Evolutionary conservation across 768 basidiomycete genomes (phyloP), one percentile per base, ranked within the genome.

Genomic region (Mycena latifolia): DNA sequence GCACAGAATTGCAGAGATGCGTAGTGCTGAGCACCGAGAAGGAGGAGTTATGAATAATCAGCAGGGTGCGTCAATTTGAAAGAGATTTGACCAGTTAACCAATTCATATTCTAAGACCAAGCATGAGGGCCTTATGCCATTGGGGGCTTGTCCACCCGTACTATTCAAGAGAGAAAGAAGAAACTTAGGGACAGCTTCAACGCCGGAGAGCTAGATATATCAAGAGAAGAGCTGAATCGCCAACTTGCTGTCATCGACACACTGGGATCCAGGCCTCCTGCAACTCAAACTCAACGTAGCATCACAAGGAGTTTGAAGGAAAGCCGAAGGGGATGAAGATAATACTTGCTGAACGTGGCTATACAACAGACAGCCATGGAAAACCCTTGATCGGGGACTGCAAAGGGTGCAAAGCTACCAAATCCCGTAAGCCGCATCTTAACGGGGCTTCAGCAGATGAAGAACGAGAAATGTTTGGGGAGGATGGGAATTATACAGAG

Each of bases 101-200:
- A 27, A 29, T n/a, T n/a, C n/a, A 18, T 29, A 1, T 28, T 5
- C 24, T n/a, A 17, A 60, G 58, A 48, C 2, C 51, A 20, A n/a
- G 17, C 20, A 6, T 2, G 58, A 35, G 58, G 58, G 1, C 22
- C 25, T 12, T 60, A 60, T 43, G 8, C 9, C 11, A 15, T 60
- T 22, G 48, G 58, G 2, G 58, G 58, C 17, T 9, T 39, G 14
- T 51, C 58, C 48, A 39, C n/a, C 18, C 58, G 58, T 4, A 39
- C 7, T 5, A 15, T 41, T 39, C 58, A 60, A 31, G 25, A 20
- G 14, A 51, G 51, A 18, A 39, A 39, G 37, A 60, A 60, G 20
- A 51, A 60, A 52, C 58, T 60, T 15, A 24, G 48, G 9, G 47
- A 51, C 17, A 33, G 27, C 2, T 60, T 39, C 37, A 51, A 51